These are phyloP conservation scores for Ambrosia trifida DNA, from an alignment of 129 eudicot species.

Conservation along the genomic window DNA sequence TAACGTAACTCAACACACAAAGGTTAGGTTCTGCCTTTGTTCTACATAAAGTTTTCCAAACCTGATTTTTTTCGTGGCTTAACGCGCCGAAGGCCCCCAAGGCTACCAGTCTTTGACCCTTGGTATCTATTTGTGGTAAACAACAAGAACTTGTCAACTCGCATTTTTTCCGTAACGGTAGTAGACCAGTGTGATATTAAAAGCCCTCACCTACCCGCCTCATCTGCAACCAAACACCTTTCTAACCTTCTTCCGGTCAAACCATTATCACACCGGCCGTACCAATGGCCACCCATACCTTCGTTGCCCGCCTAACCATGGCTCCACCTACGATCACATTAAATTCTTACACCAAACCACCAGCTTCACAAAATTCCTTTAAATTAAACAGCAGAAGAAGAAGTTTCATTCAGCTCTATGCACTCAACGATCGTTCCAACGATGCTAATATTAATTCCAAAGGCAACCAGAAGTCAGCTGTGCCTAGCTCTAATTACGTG, in stretches of 20 bases:
- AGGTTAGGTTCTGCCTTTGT: no score
- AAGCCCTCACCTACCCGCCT: slow-evolving; percentile 29
- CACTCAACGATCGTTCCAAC: slow-evolving; percentile 26
- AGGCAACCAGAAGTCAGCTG: slow-evolving; percentile 23
- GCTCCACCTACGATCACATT: slow-evolving; percentile 20
- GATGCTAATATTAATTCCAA: slow-evolving; percentile 9
- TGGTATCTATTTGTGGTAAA: not conserved
- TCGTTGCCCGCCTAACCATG: slow-evolving; percentile 20
- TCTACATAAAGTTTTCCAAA: no score
- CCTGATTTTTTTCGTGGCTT: no score
- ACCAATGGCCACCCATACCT: slow-evolving; percentile 26
- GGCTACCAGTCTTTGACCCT: no score
- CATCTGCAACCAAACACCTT: not conserved
- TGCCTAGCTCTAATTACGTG: slow-evolving; percentile 76
- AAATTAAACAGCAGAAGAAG: slow-evolving; percentile 22
- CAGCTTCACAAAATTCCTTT: no score
- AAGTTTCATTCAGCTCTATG: slow-evolving; percentile 19
- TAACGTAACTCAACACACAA: no score
- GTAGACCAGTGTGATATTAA: slow-evolving; percentile 18
- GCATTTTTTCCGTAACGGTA: slow-evolving; percentile 14
- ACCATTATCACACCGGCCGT: not conserved
- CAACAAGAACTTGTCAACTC: slow-evolving; percentile 9
- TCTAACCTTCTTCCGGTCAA: not conserved
- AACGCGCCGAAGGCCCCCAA: no score
- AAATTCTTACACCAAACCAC: no score